Conservation (phyloP, 345 rosid species). For the Boechera divaricarpa region DNA sequence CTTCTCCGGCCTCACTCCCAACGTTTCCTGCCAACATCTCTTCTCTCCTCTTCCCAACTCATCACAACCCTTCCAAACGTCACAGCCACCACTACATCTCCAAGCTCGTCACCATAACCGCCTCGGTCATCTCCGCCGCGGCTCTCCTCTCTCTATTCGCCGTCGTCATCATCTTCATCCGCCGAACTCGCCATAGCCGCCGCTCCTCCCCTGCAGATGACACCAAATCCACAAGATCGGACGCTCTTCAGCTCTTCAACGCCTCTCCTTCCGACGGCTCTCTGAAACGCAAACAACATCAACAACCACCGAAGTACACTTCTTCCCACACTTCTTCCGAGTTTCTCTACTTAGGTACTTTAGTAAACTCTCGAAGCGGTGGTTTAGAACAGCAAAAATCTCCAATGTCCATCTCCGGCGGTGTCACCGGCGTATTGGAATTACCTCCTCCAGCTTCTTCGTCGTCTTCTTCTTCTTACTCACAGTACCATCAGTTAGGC, state of each 20-base stretch:
- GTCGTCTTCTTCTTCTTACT: conserved; percentile 45
- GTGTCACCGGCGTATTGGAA: conserved; percentile 54
- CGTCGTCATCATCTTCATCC: conserved; percentile 51
- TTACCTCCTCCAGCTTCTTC: conserved; percentile 37
- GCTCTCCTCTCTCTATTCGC: conserved; percentile 52
- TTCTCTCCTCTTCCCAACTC: conserved; percentile 68
- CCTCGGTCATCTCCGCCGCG: conserved; percentile 63
- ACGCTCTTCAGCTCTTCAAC: conserved; percentile 74
- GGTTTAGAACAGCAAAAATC: conserved; percentile 49
- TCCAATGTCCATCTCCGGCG: conserved; percentile 44
- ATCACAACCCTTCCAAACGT: conserved; percentile 39
- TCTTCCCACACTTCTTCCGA: conserved; percentile 65
- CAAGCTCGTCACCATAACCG: conserved; percentile 53
- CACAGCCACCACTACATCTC: conserved; percentile 45
- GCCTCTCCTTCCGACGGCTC: conserved; percentile 65
- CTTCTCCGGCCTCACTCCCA: conserved; percentile 54
- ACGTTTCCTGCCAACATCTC: conserved; percentile 96
- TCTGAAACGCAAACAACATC: conserved; percentile 36
- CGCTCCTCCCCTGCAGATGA: conserved; percentile 40
- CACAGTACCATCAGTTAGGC: conserved; percentile 63
- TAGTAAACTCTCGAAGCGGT: conserved; percentile 54
- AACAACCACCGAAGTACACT: conserved; percentile 47
- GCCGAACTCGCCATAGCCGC: conserved; percentile 49
- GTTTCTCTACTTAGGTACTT: conserved; percentile 87
- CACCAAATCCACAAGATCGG: conserved; percentile 54